phyloP scores from a whole-genome alignment of 176 grass and related monocot species.

The Phyllostachys edulis region DNA sequence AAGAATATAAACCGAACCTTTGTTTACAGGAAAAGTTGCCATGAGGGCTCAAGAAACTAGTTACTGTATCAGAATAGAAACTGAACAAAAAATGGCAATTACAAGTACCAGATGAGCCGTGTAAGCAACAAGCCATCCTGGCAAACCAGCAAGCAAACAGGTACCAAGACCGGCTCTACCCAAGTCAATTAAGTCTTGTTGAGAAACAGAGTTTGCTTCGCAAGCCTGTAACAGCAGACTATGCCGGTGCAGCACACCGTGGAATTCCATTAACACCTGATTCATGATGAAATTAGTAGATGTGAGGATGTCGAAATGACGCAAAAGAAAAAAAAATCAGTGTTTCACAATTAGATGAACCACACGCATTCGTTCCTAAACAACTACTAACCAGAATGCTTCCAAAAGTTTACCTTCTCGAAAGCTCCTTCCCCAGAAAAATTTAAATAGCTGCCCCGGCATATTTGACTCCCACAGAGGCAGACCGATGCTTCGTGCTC shows the following conservation, averaged over 20 bases:
- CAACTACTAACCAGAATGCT: slow-evolving; percentile 4
- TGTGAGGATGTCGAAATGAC: slow-evolving; percentile 17
- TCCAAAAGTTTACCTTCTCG: slow-evolving; percentile 68
- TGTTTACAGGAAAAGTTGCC: slow-evolving; percentile 39
- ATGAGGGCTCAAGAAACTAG: slow-evolving; percentile 13
- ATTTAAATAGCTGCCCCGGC: slow-evolving; percentile 96
- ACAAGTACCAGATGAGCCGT: slow-evolving; percentile 77
- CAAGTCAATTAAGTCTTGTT: slow-evolving; percentile 93
- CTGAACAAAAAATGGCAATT: slow-evolving; percentile 29
- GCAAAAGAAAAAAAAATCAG: slow-evolving; percentile 20
- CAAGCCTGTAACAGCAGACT: slow-evolving; percentile 91
- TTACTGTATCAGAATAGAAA: slow-evolving; percentile 29
- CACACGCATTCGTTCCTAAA: slow-evolving; percentile 17
- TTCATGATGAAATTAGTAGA: slow-evolving; percentile 15
- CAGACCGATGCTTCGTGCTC: slow-evolving; percentile 96
- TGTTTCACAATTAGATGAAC: slow-evolving; percentile 12
- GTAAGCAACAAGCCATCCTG: slow-evolving; percentile 95
- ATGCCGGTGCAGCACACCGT: slow-evolving; percentile 85
- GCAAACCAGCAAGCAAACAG: slow-evolving; percentile 93
- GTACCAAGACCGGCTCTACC: slow-evolving; percentile 94
- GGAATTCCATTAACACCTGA: slow-evolving; percentile 91
- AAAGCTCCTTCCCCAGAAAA: slow-evolving; percentile 95
- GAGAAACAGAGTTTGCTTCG: slow-evolving; percentile 76
- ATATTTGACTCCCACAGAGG: slow-evolving; percentile 97
- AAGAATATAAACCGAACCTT: slow-evolving; percentile 96